Conservation (phyloP, 1,284 basidiomycete species). For the Cryptococcus jaspeensis region DNA sequence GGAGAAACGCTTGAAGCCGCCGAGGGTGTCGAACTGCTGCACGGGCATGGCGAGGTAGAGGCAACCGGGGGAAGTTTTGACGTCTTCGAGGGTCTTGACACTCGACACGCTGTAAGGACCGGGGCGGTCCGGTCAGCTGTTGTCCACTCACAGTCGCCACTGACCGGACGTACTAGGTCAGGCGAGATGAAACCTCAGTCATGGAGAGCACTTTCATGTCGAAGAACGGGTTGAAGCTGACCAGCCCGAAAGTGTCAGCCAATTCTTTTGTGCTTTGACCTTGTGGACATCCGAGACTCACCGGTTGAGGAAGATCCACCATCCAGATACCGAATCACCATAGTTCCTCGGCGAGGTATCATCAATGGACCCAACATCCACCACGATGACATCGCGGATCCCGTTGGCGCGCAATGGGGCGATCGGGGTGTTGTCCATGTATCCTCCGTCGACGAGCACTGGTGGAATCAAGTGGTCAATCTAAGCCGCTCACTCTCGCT, state of each 20-base stretch:
- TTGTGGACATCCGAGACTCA: constrained; percentile 53
- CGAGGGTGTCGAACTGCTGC: constrained; percentile 55
- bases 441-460: constrained; percentile 90
- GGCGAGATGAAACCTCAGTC: constrained; percentile 91
- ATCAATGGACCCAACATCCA: constrained; percentile 92
- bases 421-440: constrained; percentile 89
- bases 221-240: constrained; percentile 74
- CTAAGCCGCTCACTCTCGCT: no score
- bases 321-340: constrained; percentile 93
- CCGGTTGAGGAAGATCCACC: constrained; percentile 91
- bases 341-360: constrained; percentile 94
- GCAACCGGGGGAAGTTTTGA: constrained; percentile 82
- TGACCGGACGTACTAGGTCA: constrained; percentile 75
- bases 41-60: constrained; percentile 96
- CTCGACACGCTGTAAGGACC: constrained; percentile 77
- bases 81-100: constrained; percentile 90
- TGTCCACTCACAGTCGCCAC: no score
- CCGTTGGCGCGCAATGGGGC: constrained; percentile 90
- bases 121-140: neutral
- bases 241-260: neutral
- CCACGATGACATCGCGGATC: constrained; percentile 88
- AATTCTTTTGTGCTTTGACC: neutral
- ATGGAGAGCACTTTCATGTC: constrained; percentile 81
- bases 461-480: neutral
- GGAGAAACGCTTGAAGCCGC: constrained; percentile 49